Base-by-base conservation (phyloP, 345 rosid genomes). In the Bruguiera sexangula region DNA sequence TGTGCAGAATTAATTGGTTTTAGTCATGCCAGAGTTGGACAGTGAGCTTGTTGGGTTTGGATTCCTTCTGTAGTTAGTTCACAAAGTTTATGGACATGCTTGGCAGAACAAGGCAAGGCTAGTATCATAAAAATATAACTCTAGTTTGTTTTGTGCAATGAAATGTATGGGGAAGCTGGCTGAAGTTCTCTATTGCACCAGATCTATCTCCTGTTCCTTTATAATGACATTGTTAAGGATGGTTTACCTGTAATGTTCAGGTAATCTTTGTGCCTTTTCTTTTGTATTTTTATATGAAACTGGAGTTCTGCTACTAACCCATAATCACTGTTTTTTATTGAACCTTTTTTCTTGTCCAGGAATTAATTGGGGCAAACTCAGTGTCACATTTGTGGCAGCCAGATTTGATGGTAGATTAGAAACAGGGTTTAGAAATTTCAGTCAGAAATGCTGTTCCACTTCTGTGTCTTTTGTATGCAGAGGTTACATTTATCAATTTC, bases 391-490 rank as follows among this genome's bases (percentile, higher is more conserved):
- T 55, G 58, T 39, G 71, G 31, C 16, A 62, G 55, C 39, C 3
- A 68, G 57, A 27, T 57, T 57, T 56, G 63, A 67, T 34, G 63
- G 71, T 24, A 57, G 36, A 19, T 26, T 68, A 24, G 71, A 55
- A 55, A 62, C 55, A 22, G 71, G 63, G 20, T 68, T 56, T 68
- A 22, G 71, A 67, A 57, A 68, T 68, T 36, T 68, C 71, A 21
- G 62, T 68, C 6, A 53, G 71, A 39, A 43, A 57, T 68, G 71
- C 63, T 56, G 52, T 39, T 16, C 71, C 71, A 34, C 50, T 67
- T 54, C 31, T 63, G 71, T 68, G n/a, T 21, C n/a, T 21, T 8
- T 26, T 37, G 2, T 24, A 29, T 27, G 8, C 24, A 20, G 10
- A 3, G 22, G 16, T 54, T 37, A 20, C 46, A 39, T 39, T 20